phyloP scores from a whole-genome alignment of 352 stramenopile genomes.

The Phytopythium oedochilum region DNA sequence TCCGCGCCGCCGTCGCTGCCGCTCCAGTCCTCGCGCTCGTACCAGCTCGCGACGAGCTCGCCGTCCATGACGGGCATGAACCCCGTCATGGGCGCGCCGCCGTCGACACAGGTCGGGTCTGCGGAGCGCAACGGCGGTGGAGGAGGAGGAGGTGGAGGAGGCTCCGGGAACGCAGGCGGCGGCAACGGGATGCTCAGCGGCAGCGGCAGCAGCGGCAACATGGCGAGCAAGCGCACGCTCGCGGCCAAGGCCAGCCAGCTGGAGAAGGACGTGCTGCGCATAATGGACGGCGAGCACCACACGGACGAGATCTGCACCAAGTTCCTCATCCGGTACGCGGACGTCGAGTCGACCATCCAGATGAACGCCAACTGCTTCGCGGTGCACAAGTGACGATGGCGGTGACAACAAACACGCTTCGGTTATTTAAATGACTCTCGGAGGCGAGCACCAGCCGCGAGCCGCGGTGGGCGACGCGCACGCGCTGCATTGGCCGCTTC shows the following conservation, averaged over 20 bases:
- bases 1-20: constrained; percentile 5
- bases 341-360: constrained; percentile 59
- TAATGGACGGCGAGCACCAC: constrained; percentile 80
- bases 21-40: constrained; percentile 15
- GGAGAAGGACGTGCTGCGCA: constrained; percentile 69
- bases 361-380: constrained; percentile 65
- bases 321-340: constrained; percentile 61
- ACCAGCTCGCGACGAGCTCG: constrained; percentile 26
- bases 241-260: constrained; percentile 43
- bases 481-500: not conserved
- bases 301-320: constrained; percentile 85
- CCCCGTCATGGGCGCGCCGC: constrained; percentile 12
- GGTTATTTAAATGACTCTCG: constrained; percentile 1
- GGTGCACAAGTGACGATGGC: constrained; percentile 54
- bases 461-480: not conserved
- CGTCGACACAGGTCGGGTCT: constrained; percentile 10
- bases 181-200: constrained; percentile 5
- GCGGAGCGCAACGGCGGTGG: constrained; percentile 2
- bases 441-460: too few relatives aligned
- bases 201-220: constrained; percentile 26
- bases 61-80: constrained; percentile 30
- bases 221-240: constrained; percentile 32
- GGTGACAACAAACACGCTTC: not conserved
- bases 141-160: not conserved
- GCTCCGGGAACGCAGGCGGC: not conserved